Evolutionary conservation across 192 early-diverging fungal genomes (phyloP).

Genomic region (Mortierella alpina): DNA sequence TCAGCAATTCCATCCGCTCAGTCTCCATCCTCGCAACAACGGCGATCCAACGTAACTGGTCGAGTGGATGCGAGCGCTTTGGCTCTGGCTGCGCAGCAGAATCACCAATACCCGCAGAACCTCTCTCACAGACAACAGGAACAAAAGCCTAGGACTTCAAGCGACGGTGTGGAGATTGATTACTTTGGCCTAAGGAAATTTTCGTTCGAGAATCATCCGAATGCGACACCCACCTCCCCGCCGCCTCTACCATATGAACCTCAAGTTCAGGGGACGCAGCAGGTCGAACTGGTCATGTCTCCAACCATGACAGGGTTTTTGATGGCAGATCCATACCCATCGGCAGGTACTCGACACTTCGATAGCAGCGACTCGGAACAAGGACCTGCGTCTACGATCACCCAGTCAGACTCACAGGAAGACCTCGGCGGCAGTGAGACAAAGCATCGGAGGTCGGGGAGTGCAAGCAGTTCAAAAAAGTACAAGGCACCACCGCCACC

Average conservation of each 20-base stretch:
- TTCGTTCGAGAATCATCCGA: constrained; percentile 12
- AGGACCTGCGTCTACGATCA: not conserved
- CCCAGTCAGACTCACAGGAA: not conserved
- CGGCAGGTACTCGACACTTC: constrained; percentile 24
- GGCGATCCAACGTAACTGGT: constrained; percentile 39
- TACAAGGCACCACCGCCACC: constrained; percentile 50
- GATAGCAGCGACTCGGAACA: constrained; percentile 15
- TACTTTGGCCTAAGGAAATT: constrained; percentile 30
- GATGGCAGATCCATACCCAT: constrained; percentile 51
- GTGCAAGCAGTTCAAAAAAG: constrained; percentile 15
- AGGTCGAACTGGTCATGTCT: constrained; percentile 10
- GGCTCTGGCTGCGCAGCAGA: constrained; percentile 26
- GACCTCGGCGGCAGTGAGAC: not conserved
- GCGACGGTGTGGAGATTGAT: constrained; percentile 26
- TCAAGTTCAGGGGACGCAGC: constrained; percentile 14
- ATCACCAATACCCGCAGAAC: not conserved
- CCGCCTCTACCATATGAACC: constrained; percentile 24
- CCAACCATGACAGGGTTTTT: constrained; percentile 38
- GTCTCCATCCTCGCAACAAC: constrained; percentile 28
- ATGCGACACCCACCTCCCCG: constrained; percentile 20
- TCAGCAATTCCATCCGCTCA: not conserved
- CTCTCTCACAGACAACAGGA: not conserved
- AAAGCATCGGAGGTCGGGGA: not conserved
- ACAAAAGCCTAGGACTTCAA: constrained; percentile 18
- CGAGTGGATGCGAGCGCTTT: constrained; percentile 45